Evolutionary conservation across 768 basidiomycete species (phyloP), one percentile per base, ranked within the genome.

Genomic region (Pleurotus djamor): DNA sequence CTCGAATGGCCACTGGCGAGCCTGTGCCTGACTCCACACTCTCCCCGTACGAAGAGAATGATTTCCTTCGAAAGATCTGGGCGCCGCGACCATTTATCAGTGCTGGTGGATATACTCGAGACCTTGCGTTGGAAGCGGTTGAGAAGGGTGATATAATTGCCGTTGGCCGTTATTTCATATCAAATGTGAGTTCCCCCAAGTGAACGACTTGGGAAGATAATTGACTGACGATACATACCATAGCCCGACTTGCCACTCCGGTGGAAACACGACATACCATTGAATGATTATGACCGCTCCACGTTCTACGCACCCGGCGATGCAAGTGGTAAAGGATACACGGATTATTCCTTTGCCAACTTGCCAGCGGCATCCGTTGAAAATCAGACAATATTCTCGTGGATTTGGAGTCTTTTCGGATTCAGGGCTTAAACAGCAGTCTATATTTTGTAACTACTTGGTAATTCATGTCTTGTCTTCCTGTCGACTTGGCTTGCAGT

Each of bases 81-180:
- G 43, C 65, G 13, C 70, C 69, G 12, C 63, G 68, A 45, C 58
- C 62, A 1, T 69, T 73, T 62, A 71, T 79, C 55, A 60, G 63
- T 14, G 71, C 73, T 0, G 76, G 75, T 21, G 74, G 72, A 6
- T 66, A 71, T 60, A 69, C 66, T 2, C 64, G 71, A n/a, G 65
- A 72, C 50, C 64, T 55, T 1, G 77, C 76, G 0, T 50, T 74
- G 21, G 55, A 61, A 28, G 60, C 58, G 0, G 76, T 69, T 2
- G 74, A 74, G 45, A 64, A 63, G 4, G 65, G 64, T 10, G 63
- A 67, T 9, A 52, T 75, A 4, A 50, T 74, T 43, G 69, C 73
- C 0, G 75, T 73, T 13, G 78, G 74, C 3, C 61, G 76, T 10
- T 52, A 62, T 33, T 77, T 69, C 54, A 68, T 75, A 4, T 21